These are phyloP conservation scores for Hexamita inflata DNA, from an alignment of 208 protist species.

Conservation along the genomic window DNA sequence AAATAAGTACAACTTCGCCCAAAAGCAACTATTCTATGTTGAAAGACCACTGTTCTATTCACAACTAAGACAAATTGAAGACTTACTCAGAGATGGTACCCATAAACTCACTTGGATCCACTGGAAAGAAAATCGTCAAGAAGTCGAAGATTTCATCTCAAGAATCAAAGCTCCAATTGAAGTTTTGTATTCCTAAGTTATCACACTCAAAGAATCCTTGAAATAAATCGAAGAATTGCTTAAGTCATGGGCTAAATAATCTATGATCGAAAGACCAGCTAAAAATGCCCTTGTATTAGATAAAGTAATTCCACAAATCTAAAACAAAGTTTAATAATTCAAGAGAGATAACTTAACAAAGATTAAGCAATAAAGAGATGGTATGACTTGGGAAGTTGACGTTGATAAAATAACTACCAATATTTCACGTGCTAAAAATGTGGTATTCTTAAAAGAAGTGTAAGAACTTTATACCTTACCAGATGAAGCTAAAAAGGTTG, in stretches of 20 bases:
- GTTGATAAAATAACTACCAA: too few species aligned
- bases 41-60: slow-evolving; percentile 12
- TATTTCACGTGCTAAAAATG: too few species aligned
- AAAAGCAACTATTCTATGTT: neutral
- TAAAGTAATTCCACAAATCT: neutral
- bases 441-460: too few species aligned
- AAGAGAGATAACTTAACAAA: too few species aligned
- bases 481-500: too few species aligned
- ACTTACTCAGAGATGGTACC: neutral
- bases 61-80: slow-evolving; percentile 6
- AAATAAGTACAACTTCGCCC: slow-evolving; percentile 23
- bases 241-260: neutral
- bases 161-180: neutral
- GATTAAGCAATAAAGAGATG: too few species aligned
- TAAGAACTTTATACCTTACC: too few species aligned
- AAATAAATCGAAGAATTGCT: slow-evolving; percentile 1
- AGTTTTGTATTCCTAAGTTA: neutral
- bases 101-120: neutral
- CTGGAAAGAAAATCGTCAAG: neutral
- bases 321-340: neutral
- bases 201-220: neutral
- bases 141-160: neutral
- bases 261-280: neutral
- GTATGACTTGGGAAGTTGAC: too few species aligned
- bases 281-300: neutral